Evolutionary conservation across 202 grass and related monocot genomes (phyloP).

Genomic region (Setaria italica): DNA sequence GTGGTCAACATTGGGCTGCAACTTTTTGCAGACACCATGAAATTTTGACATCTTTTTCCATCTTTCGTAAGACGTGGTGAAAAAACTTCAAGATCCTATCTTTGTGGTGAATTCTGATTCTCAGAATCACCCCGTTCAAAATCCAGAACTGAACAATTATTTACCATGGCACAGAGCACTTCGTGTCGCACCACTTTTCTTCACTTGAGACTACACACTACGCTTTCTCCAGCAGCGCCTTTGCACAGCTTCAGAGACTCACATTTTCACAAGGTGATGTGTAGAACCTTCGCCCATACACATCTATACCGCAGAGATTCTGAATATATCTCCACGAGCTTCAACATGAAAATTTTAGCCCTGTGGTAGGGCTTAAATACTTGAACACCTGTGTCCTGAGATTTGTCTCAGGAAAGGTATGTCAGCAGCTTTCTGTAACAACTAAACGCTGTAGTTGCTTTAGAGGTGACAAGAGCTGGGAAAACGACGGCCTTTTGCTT

Average conservation of each 20-base stretch:
- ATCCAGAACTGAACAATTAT: conserved; percentile 77
- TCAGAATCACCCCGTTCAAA: conserved; percentile 52
- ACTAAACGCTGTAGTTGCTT: conserved; percentile 79
- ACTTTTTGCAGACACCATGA: conserved; percentile 55
- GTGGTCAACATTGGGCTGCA: conserved; percentile 37
- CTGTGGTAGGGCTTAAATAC: conserved; percentile 51
- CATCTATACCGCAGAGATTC: conserved; percentile 59
- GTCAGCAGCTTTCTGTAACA: conserved; percentile 54
- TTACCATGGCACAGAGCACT: conserved; percentile 70
- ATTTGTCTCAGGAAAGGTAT: conserved; percentile 30
- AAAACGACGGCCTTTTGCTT: conserved; percentile 85
- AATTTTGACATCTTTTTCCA: conserved; percentile 36
- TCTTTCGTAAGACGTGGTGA: conserved; percentile 40
- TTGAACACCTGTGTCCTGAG: conserved; percentile 31
- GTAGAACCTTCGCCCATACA: conserved; percentile 48
- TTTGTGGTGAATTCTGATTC: conserved; percentile 55
- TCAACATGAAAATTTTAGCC: conserved; percentile 57
- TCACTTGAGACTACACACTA: conserved; percentile 60
- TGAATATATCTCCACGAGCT: conserved; percentile 46
- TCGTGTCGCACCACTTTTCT: conserved; percentile 55
- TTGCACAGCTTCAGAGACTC: conserved; percentile 76
- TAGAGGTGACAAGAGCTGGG: conserved; percentile 76
- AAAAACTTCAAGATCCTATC: conserved; percentile 46
- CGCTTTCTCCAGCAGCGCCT: conserved; percentile 63
- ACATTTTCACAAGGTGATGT: conserved; percentile 64